These are phyloP conservation scores for Dentipellis fragilis DNA, from an alignment of 768 basidiomycete genomes.

Conservation along the genomic window DNA sequence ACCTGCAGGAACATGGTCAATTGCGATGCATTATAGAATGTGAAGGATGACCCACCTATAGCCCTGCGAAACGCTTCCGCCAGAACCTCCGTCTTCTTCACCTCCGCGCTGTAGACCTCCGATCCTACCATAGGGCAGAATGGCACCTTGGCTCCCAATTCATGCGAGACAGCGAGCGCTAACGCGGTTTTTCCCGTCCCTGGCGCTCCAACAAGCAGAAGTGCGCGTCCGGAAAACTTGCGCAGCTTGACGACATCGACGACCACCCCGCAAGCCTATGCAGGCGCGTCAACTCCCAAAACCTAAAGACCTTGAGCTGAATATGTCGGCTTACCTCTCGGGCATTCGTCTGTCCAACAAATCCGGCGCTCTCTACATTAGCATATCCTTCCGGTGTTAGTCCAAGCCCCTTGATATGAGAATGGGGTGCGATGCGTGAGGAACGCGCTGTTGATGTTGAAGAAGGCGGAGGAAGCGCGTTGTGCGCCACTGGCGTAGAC, in stretches of 20 bases:
- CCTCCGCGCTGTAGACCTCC: slow-evolving; percentile 93
- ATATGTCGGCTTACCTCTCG: slow-evolving; percentile 55
- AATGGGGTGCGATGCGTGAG: slow-evolving; percentile 82
- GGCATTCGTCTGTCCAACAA: slow-evolving; percentile 83
- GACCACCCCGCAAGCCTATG: slow-evolving; percentile 82
- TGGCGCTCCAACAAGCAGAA: slow-evolving; percentile 89
- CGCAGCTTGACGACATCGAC: slow-evolving; percentile 85
- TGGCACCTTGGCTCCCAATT: slow-evolving; percentile 89
- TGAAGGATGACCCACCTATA: slow-evolving; percentile 57
- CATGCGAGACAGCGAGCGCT: slow-evolving; percentile 90
- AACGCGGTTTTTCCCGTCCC: slow-evolving; percentile 98
- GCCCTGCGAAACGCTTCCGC: slow-evolving; percentile 92
- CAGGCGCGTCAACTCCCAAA: neutral
- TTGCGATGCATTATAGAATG: neutral
- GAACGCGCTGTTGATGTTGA: slow-evolving; percentile 52
- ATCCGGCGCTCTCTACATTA: slow-evolving; percentile 63
- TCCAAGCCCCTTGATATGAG: slow-evolving; percentile 95
- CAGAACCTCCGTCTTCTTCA: slow-evolving; percentile 98
- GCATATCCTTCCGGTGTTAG: slow-evolving; percentile 79
- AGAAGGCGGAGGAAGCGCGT: slow-evolving; percentile 62
- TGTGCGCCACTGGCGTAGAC: slow-evolving; percentile 37
- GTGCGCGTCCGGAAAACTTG: slow-evolving; percentile 88
- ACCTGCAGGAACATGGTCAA: slow-evolving; percentile 34
- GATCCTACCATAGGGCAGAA: slow-evolving; percentile 99
- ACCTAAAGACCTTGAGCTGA: neutral